Conservation (phyloP, 2,329 filamentous ascomycete genomes). For the Trichoderma hamatum region DNA sequence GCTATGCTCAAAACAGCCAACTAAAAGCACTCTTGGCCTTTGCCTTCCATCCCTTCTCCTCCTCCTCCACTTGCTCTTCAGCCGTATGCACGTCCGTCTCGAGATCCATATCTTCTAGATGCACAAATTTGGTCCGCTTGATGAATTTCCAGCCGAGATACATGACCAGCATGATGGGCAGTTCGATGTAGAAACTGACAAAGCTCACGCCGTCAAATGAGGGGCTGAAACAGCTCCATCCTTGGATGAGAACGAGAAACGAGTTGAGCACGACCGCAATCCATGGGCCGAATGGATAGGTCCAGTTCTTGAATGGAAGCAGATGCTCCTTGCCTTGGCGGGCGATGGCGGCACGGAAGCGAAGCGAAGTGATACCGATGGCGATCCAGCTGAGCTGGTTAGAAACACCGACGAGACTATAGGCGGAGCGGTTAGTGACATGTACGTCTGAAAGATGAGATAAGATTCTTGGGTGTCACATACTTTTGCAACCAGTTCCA, state of each 20-base stretch:
- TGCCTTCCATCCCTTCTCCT: conserved; percentile 52
- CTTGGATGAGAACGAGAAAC: conserved; percentile 65
- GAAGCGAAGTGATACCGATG: conserved; percentile 66
- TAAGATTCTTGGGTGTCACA: conserved; percentile 31
- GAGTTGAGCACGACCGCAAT: conserved; percentile 59
- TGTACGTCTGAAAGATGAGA: not conserved
- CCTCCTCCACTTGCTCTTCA: conserved; percentile 35
- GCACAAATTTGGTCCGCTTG: conserved; percentile 63
- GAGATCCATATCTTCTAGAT: conserved; percentile 64
- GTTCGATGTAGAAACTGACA: conserved; percentile 65
- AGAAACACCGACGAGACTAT: conserved; percentile 61
- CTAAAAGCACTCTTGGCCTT: conserved; percentile 33
- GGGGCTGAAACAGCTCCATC: conserved; percentile 65
- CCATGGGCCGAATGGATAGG: conserved; percentile 64
- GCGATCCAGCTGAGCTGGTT: conserved; percentile 69
- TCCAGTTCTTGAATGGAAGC: conserved; percentile 68
- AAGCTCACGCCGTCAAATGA: conserved; percentile 61
- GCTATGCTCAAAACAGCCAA: conserved; percentile 42
- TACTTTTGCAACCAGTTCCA: conserved; percentile 70
- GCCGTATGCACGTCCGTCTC: conserved; percentile 62
- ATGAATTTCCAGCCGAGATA: conserved; percentile 72
- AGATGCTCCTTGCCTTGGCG: conserved; percentile 62
- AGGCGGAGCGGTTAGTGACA: not conserved
- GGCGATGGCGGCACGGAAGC: conserved; percentile 62
- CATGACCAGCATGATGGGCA: conserved; percentile 64